A percentile compares a stretch with the other conserved stretches of the same genome.
These are phyloP conservation scores for Claviceps paspali DNA, from an alignment of 2,329 filamentous ascomycete species.

Conservation along the genomic window DNA sequence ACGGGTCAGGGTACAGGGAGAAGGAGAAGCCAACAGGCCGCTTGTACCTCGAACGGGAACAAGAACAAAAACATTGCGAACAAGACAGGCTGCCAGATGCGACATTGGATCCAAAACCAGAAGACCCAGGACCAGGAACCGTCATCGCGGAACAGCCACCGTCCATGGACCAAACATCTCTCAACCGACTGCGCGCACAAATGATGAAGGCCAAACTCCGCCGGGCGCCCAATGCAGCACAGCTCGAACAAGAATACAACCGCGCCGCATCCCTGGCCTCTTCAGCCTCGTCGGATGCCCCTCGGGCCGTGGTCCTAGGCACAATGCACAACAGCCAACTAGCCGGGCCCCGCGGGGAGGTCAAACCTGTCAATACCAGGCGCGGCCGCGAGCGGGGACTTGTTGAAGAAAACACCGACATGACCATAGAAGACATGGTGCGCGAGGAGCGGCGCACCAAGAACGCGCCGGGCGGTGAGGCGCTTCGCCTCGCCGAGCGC, in stretches of 20 bases:
- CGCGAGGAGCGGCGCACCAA: conserved; percentile 80
- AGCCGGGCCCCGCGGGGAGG: conserved; percentile 57
- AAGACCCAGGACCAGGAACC: conserved; percentile 34
- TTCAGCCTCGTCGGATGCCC: conserved; percentile 33
- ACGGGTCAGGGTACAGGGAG: conserved; percentile 70
- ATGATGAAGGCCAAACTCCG: conserved; percentile 92
- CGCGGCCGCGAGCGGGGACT: conserved; percentile 71
- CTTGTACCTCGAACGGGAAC: conserved; percentile 61
- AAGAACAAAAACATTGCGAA: not conserved
- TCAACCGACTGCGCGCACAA: conserved; percentile 84
- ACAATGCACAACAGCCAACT: conserved; percentile 85
- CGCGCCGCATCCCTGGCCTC: conserved; percentile 45
- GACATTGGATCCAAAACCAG: conserved; percentile 18
- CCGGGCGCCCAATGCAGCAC: conserved; percentile 56
- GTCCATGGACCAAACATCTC: conserved; percentile 55
- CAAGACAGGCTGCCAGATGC: not conserved
- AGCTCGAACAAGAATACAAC: conserved; percentile 75
- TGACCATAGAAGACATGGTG: conserved; percentile 95
- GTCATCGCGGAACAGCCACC: conserved; percentile 36
- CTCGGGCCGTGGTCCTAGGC: conserved; percentile 55
- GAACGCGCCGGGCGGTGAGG: conserved; percentile 64
- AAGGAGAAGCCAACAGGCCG: conserved; percentile 83
- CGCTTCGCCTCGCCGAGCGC: conserved; percentile 68
- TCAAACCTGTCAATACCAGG: conserved; percentile 62
- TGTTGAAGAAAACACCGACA: conserved; percentile 85